Conservation (phyloP, 306 rosid genomes). For the Purshia tridentata region DNA sequence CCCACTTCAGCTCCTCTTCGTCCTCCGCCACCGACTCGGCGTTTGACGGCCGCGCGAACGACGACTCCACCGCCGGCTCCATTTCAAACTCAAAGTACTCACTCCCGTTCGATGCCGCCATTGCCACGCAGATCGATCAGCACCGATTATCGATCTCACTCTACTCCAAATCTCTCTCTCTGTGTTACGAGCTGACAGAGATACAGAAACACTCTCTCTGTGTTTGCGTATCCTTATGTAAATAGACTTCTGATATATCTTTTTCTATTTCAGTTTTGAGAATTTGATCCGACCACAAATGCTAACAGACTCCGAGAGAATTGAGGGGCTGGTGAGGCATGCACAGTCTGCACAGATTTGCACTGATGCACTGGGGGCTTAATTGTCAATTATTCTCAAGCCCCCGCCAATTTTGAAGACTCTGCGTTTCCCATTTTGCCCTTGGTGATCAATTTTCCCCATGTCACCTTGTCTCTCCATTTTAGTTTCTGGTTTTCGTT, state of each 20-base stretch:
- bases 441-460: background rate
- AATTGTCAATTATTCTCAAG: background rate
- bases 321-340: background rate
- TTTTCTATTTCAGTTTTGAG: too few relatives aligned
- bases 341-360: too few relatives aligned
- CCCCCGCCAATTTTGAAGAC: constrained; percentile 11
- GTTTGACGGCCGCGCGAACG: constrained; percentile 62
- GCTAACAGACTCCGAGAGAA: background rate
- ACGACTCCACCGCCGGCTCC: constrained; percentile 19
- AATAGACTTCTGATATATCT: too few relatives aligned
- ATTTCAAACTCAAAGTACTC: constrained; percentile 59
- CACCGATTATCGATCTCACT: too few relatives aligned
- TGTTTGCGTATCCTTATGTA: too few relatives aligned
- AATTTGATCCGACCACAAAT: background rate
- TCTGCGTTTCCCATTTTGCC: background rate
- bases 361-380: background rate
- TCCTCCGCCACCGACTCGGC: constrained; percentile 61
- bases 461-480: too few relatives aligned
- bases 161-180: background rate
- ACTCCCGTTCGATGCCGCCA: constrained; percentile 89
- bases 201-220: too few relatives aligned
- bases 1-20: constrained; percentile 73
- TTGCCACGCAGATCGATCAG: too few relatives aligned
- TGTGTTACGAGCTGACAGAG: too few relatives aligned
- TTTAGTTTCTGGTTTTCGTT: background rate